Evolutionary conservation across 2,329 filamentous ascomycete species (phyloP).

Genomic region (Venturia effusa): DNA sequence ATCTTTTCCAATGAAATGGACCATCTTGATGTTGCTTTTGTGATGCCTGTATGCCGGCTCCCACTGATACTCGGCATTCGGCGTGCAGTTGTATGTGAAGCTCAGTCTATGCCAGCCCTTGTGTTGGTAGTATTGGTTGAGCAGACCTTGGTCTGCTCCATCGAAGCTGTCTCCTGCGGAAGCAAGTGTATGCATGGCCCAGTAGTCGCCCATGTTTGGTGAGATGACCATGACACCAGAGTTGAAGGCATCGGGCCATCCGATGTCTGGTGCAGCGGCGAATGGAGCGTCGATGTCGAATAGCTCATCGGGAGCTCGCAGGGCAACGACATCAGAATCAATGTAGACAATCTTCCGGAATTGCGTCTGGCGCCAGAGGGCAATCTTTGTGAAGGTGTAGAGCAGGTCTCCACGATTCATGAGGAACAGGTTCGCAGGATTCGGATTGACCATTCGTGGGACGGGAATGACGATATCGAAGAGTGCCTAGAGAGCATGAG

Average conservation of each 20-base stretch:
- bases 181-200: conserved; percentile 73
- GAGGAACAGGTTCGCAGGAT: conserved; percentile 71
- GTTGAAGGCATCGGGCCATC: conserved; percentile 98
- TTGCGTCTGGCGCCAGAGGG: conserved; percentile 82
- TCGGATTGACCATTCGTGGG: conserved; percentile 63
- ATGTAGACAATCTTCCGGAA: conserved; percentile 91
- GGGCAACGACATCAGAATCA: conserved; percentile 85
- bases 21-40: conserved; percentile 75
- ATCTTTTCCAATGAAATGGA: conserved; percentile 85
- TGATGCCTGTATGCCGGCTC: conserved; percentile 90
- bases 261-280: conserved; percentile 80
- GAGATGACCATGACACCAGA: conserved; percentile 90
- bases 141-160: conserved; percentile 86
- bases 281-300: conserved; percentile 56
- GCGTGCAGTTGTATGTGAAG: conserved; percentile 96
- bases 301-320: conserved; percentile 85
- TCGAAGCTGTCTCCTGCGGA: conserved; percentile 87
- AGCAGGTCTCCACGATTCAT: conserved; percentile 88
- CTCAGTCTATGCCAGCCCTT: conserved; percentile 71
- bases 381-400: conserved; percentile 93
- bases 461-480: conserved; percentile 88
- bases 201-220: conserved; percentile 79
- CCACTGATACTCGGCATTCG: conserved; percentile 95
- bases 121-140: conserved; percentile 88
- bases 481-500: conserved; percentile 45